phyloP scores from a whole-genome alignment of 805 yeast species.

The Suhomyces sp. region DNA sequence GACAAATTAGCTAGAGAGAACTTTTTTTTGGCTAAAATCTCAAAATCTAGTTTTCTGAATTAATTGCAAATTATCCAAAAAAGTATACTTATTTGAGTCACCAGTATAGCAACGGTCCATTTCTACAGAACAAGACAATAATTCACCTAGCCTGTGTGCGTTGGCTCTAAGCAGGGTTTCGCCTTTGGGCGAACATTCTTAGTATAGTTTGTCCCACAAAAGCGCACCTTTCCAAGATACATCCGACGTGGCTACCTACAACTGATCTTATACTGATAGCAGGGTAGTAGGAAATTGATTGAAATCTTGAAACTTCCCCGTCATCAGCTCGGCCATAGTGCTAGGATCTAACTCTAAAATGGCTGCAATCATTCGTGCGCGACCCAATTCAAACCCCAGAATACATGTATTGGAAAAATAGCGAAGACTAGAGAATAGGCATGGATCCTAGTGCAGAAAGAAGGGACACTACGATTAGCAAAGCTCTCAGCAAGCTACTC shows the following conservation, averaged over 20 bases:
- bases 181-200: background rate
- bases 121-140: no score
- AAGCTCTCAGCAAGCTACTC: conserved; percentile 68
- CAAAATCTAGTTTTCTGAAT: no score
- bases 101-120: no score
- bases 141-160: no score
- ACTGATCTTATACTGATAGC: background rate
- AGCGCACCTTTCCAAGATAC: background rate
- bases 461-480: conserved; percentile 61
- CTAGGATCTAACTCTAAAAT: background rate
- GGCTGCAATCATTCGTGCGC: background rate
- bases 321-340: background rate
- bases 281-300: background rate
- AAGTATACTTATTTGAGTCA: no score
- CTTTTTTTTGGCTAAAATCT: no score
- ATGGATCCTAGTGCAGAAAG: conserved; percentile 12
- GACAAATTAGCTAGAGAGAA: no score
- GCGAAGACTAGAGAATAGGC: background rate
- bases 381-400: background rate
- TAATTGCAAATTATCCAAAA: no score
- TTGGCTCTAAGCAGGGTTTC: background rate
- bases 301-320: background rate
- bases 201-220: background rate
- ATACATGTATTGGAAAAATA: background rate
- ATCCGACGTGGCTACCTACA: no score